These are phyloP conservation scores for Cercospora citrullina DNA, from an alignment of 2,329 filamentous ascomycete species.

Conservation along the genomic window DNA sequence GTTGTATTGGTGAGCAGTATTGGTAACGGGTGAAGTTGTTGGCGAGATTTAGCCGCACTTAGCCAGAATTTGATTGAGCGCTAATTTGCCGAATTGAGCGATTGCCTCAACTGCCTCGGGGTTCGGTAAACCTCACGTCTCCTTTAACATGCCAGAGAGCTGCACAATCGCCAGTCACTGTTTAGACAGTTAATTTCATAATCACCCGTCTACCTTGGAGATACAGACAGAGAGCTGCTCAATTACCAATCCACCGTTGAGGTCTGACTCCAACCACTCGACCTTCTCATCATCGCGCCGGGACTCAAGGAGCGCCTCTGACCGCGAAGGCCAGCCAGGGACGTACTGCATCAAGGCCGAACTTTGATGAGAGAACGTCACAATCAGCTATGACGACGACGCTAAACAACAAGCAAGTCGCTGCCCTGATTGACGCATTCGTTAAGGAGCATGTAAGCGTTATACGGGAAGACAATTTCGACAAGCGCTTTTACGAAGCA, in stretches of 20 bases:
- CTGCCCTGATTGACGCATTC: not conserved
- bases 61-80: not conserved
- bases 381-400: not conserved
- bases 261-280: not conserved
- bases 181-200: not conserved
- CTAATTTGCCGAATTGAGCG: not conserved
- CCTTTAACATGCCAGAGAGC: not conserved
- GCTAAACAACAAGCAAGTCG: not conserved
- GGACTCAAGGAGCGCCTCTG: not conserved
- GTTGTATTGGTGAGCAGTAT: slow-evolving; percentile 2
- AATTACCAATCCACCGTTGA: not conserved
- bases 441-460: slow-evolving; percentile 7
- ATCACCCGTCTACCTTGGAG: not conserved
- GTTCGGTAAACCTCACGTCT: not conserved
- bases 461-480: slow-evolving; percentile 24
- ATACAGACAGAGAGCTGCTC: not conserved
- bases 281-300: not conserved
- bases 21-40: not conserved
- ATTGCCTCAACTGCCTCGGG: not conserved
- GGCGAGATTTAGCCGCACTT: not conserved
- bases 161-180: not conserved
- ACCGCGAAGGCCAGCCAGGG: not conserved
- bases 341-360: not conserved
- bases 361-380: not conserved
- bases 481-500: slow-evolving; percentile 18